These are phyloP conservation scores for Irpex sp. DNA, from an alignment of 1,284 basidiomycete species.

Conservation along the genomic window DNA sequence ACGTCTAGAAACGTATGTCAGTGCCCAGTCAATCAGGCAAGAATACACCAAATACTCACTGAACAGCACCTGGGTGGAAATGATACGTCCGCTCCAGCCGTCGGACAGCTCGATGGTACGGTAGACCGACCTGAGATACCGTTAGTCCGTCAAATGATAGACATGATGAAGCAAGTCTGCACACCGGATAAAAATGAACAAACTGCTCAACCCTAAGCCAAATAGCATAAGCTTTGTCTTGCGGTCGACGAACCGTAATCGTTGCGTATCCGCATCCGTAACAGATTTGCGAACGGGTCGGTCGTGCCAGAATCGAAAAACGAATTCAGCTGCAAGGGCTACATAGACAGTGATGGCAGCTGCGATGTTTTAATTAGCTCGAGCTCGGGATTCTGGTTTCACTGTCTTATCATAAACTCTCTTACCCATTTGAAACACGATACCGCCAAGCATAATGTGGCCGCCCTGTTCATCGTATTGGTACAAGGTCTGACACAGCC, in stretches of 20 bases:
- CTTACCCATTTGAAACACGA: conserved; percentile 44
- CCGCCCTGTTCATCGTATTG: conserved; percentile 26
- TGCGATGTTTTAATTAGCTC: conserved; percentile 16
- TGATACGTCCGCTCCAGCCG: conserved; percentile 53
- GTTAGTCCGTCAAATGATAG: not conserved
- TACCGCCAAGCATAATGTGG: conserved; percentile 51
- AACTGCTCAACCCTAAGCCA: conserved; percentile 34
- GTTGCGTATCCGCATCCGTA: conserved; percentile 4
- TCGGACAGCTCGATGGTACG: conserved; percentile 51
- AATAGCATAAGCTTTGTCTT: conserved; percentile 31
- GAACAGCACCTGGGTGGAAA: conserved; percentile 52
- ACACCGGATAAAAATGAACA: conserved; percentile 39
- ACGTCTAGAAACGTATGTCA: conserved; percentile 19
- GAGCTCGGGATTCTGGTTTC: conserved; percentile 6
- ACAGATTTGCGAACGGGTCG: conserved; percentile 30
- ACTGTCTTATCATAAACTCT: too few relatives aligned
- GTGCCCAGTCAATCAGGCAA: not conserved
- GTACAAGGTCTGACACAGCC: not conserved
- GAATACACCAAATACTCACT: conserved; percentile 30
- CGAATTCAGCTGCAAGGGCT: conserved; percentile 41
- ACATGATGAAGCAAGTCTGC: conserved; percentile 3
- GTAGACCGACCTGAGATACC: conserved; percentile 36
- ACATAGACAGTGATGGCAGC: conserved; percentile 43
- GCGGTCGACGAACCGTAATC: not conserved
- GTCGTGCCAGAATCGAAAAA: conserved; percentile 38